phyloP scores from a whole-genome alignment of 208 protist species.

The Acanthamoeba lenticulata region DNA sequence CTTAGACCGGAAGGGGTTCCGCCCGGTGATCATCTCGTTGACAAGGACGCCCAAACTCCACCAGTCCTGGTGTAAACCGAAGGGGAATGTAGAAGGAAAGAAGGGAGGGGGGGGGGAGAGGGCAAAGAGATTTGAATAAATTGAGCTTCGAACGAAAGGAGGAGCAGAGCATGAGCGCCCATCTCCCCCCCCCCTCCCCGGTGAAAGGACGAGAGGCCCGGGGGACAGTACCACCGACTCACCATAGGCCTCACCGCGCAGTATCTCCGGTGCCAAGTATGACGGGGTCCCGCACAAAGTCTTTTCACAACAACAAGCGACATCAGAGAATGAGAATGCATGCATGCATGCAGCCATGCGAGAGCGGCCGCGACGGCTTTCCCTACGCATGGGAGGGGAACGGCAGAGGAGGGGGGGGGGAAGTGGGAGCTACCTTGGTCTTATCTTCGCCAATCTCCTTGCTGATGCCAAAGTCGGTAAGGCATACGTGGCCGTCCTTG shows the following conservation, averaged over 20 bases:
- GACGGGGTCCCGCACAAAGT: slow-evolving; percentile 55
- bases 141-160: no score
- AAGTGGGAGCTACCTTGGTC: slow-evolving; percentile 25
- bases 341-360: neutral
- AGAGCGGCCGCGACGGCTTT: neutral
- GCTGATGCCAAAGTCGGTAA: slow-evolving; percentile 83
- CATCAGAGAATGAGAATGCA: neutral
- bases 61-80: no score
- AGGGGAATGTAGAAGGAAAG: no score
- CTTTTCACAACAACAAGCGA: neutral
- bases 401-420: neutral
- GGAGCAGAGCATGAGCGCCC: no score
- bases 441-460: slow-evolving; percentile 75
- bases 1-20: slow-evolving; percentile 21
- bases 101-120: no score
- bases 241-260: slow-evolving; percentile 37
- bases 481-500: slow-evolving; percentile 80
- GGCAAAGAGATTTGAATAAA: no score
- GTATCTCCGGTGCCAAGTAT: slow-evolving; percentile 53
- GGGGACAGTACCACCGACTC: no score
- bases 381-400: no score
- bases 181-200: no score
- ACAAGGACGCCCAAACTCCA: slow-evolving; percentile 55
- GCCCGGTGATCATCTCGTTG: slow-evolving; percentile 60
- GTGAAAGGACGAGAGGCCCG: no score